phyloP scores from a whole-genome alignment of 192 early-diverging fungal species.

The Chytriomyces sp. region DNA sequence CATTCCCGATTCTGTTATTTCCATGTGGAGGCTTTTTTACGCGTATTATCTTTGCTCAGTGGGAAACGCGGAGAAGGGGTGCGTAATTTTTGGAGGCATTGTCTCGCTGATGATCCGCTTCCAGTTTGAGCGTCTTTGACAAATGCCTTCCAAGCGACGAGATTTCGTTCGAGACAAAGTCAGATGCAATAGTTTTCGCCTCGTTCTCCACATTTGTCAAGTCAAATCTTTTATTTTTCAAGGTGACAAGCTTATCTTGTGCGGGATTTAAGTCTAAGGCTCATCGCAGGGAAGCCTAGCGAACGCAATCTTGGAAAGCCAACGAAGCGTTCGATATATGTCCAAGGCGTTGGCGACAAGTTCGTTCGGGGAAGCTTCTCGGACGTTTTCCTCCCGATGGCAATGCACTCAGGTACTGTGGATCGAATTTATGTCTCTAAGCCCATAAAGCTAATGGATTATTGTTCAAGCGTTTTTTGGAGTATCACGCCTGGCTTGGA shows the following conservation, averaged over 20 bases:
- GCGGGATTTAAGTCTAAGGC: background rate
- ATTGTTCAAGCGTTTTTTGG: slow-evolving; percentile 45
- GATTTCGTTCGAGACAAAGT: slow-evolving; percentile 12
- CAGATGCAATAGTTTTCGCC: background rate
- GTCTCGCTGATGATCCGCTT: slow-evolving; percentile 9
- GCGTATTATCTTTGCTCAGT: slow-evolving; percentile 59
- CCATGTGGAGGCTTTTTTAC: slow-evolving; percentile 58
- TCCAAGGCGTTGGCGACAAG: background rate
- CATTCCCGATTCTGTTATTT: slow-evolving; percentile 20
- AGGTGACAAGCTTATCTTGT: slow-evolving; percentile 21
- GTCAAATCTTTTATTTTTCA: slow-evolving; percentile 14
- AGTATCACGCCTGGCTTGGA: slow-evolving; percentile 53
- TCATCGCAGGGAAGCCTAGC: slow-evolving; percentile 11
- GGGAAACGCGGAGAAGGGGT: slow-evolving; percentile 63
- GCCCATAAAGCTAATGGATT: background rate
- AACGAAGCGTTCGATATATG: background rate
- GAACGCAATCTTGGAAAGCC: background rate
- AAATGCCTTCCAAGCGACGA: slow-evolving; percentile 27
- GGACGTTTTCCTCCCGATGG: background rate
- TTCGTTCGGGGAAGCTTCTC: background rate
- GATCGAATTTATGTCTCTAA: too few relatives aligned
- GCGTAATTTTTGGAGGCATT: slow-evolving; percentile 1
- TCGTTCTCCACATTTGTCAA: slow-evolving; percentile 28
- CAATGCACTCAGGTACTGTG: slow-evolving; percentile 10
- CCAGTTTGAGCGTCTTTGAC: slow-evolving; percentile 9